Base-by-base conservation (phyloP, 305 asterid genomes). In the Fraxinus albicans region DNA sequence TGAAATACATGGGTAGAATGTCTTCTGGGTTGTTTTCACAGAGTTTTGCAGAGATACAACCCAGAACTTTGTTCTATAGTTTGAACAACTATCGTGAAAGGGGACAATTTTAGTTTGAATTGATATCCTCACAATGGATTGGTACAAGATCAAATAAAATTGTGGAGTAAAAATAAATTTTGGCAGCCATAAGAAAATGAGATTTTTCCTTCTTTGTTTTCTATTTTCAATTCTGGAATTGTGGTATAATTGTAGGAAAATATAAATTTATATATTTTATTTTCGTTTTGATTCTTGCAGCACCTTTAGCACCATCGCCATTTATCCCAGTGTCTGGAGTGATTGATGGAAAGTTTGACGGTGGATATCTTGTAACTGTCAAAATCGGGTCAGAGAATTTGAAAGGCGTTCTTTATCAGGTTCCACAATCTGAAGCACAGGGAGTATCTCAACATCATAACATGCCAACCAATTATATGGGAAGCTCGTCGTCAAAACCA, bases 261-360 rank as follows among this genome's bases (percentile, higher is more conserved):
- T 17, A 65, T 65, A 23, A 65, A 7, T 19, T 21, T 58, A 8
- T n/a, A 58, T 19, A 2, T 67, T 23, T 67, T 8, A 8, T 67
- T 25, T 27, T 8, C n/a, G 13, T 55, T 73, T 34, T 44, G 74
- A 9, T 65, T 9, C 19, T 83, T 80, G 83, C 92, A 87, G 91
- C 12, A 80, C 72, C 89, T 40, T 31, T 81, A 38, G 21, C 83
- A 36, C 78, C 89, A 6, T 77, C 92, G 6, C 73, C 88, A 7
- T 94, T 92, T 53, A 75, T 91, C 6, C 85, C 86, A 1, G 95
- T 95, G 55, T 79, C 73, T 9, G 99, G 99, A 6, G 91, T 93
- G 85, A 95, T 95, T 6, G 98, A 95, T 77, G 99, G 99, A 6
- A 94, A 93, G 78, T 95, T 95, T 65, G 99, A 94, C 9, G 88